These are phyloP conservation scores for Macroventuria anomochaeta DNA, from an alignment of 2,329 filamentous ascomycete species.

Conservation along the genomic window DNA sequence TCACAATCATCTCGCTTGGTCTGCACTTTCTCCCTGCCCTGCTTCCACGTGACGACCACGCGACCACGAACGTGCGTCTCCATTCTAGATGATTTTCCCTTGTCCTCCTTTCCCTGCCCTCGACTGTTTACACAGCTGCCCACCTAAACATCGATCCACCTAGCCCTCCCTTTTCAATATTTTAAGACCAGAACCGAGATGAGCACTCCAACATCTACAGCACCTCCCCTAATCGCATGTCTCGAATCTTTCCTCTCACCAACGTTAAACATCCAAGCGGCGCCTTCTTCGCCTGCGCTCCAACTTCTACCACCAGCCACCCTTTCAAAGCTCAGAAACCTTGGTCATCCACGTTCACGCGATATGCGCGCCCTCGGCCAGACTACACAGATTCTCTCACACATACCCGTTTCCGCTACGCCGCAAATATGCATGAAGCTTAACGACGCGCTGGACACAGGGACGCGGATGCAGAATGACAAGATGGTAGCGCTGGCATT, in stretches of 20 bases:
- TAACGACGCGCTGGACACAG: conserved; percentile 35
- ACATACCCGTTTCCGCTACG: conserved; percentile 28
- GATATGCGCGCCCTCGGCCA: conserved; percentile 34
- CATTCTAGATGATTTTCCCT: not conserved
- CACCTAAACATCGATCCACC: not conserved
- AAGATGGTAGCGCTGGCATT: conserved; percentile 54
- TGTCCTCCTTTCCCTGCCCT: not conserved
- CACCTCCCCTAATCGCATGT: conserved; percentile 31
- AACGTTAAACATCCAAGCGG: conserved; percentile 12
- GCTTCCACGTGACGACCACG: not conserved
- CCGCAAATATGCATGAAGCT: conserved; percentile 27
- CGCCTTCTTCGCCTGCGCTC: conserved; percentile 19
- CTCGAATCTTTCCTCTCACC: conserved; percentile 36
- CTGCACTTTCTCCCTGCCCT: not conserved
- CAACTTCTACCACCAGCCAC: conserved; percentile 24
- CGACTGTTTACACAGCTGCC: not conserved
- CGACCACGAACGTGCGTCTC: not conserved
- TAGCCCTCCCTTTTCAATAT: not conserved
- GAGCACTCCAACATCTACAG: conserved; percentile 7
- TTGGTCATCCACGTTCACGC: conserved; percentile 30
- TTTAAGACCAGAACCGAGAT: not conserved
- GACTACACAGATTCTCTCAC: conserved; percentile 35
- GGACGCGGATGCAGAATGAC: conserved; percentile 32
- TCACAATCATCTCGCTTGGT: not conserved
- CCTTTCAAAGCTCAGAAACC: conserved; percentile 32